Evolutionary conservation across 2,329 filamentous ascomycete genomes (phyloP).

Genomic region (Trichoderma sp.): DNA sequence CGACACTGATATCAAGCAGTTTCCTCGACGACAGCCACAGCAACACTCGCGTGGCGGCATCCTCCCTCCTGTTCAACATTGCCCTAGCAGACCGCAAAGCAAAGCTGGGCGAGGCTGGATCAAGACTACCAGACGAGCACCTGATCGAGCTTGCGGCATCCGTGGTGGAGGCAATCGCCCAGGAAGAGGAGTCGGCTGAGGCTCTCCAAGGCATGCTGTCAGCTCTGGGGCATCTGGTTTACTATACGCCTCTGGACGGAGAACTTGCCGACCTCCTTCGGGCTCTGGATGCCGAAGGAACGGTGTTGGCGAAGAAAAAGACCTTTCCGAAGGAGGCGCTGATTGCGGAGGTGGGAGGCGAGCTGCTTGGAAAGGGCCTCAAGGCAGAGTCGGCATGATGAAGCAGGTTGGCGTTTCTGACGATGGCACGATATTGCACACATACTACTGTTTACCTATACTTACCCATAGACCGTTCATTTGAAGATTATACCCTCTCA

Average conservation of each 20-base stretch:
- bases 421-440: neutral
- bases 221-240: constrained; percentile 75
- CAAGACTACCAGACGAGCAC: constrained; percentile 66
- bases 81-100: constrained; percentile 69
- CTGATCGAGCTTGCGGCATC: constrained; percentile 83
- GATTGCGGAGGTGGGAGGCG: constrained; percentile 56
- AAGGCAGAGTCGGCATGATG: constrained; percentile 37
- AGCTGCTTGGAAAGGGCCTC: constrained; percentile 56
- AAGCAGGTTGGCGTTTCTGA: neutral
- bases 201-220: constrained; percentile 76
- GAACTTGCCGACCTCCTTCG: constrained; percentile 79
- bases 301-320: constrained; percentile 60
- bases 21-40: constrained; percentile 76
- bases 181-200: constrained; percentile 65
- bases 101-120: constrained; percentile 58
- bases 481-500: too few relatives aligned
- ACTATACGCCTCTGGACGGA: constrained; percentile 68
- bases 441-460: neutral
- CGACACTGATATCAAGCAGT: constrained; percentile 71
- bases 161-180: constrained; percentile 70
- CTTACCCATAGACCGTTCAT: neutral
- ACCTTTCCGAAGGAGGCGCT: constrained; percentile 61
- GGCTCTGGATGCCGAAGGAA: constrained; percentile 72
- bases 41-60: constrained; percentile 77
- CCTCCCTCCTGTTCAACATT: constrained; percentile 83